A percentile compares a stretch with the other conserved stretches of the same genome.
These are phyloP conservation scores for Gnaphalium uliginosum DNA, from an alignment of 129 eudicot genomes.

Conservation along the genomic window DNA sequence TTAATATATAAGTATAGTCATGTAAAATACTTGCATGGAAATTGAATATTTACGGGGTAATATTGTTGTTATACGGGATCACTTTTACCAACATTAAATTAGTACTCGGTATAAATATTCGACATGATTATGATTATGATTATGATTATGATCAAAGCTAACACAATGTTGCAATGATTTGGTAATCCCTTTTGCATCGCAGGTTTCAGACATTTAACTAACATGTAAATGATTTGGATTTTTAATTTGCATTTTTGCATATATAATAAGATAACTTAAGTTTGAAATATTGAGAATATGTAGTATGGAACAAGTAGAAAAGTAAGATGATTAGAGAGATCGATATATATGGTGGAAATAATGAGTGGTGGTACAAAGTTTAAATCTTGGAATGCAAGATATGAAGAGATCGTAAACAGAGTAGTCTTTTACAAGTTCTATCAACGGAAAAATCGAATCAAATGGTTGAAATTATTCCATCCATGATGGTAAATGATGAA, in stretches of 20 bases:
- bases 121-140: background rate
- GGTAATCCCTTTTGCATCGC: background rate
- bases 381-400: conserved; percentile 33
- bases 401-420: conserved; percentile 10
- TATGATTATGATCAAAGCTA: conserved; percentile 12
- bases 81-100: background rate
- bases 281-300: too few species aligned
- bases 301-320: too few species aligned
- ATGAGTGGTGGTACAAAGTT: conserved; percentile 32
- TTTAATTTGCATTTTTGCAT: background rate
- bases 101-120: too few species aligned
- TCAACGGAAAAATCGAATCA: conserved; percentile 29
- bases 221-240: conserved; percentile 11
- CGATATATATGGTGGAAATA: conserved; percentile 27
- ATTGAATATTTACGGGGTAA: background rate
- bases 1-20: too few species aligned
- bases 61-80: background rate
- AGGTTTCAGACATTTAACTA: conserved; percentile 17
- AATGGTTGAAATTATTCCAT: conserved; percentile 28
- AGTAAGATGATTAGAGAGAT: background rate
- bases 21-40: background rate
- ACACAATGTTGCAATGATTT: conserved; percentile 23
- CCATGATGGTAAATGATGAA: background rate
- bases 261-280: too few species aligned
- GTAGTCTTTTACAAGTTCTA: conserved; percentile 38